Evolutionary conservation across 345 rosid genomes (phyloP).

Genomic region (Atalantia buxifolia): DNA sequence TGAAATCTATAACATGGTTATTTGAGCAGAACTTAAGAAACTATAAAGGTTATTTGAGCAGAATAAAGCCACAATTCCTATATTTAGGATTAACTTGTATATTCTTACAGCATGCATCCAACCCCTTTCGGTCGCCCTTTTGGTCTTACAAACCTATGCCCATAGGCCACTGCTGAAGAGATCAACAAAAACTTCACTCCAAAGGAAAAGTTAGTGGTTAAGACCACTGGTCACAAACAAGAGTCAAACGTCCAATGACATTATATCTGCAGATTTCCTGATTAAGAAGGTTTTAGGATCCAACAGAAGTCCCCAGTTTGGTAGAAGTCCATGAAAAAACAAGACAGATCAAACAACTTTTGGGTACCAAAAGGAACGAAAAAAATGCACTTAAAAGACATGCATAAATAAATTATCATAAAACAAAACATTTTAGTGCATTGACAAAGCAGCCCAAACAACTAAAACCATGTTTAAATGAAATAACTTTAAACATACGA

Average conservation of each 20-base stretch:
- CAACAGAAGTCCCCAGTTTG: background rate
- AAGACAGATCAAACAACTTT: background rate
- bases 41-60: background rate
- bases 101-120: background rate
- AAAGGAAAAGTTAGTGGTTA: background rate
- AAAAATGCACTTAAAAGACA: background rate
- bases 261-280: background rate
- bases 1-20: background rate
- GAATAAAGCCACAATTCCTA: background rate
- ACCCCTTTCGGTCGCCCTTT: background rate
- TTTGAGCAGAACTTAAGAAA: background rate
- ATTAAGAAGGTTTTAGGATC: background rate
- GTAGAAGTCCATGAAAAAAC: too few relatives aligned
- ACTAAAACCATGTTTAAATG: background rate
- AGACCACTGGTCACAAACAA: background rate
- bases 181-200: background rate
- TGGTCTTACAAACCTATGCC: background rate
- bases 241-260: background rate
- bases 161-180: background rate
- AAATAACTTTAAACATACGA: background rate
- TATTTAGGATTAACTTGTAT: background rate
- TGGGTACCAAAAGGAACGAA: background rate
- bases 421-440: background rate
- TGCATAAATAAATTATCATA: background rate
- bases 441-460: background rate